Conservation (phyloP, 345 rosid genomes). For the Lepidium sativum region DNA sequence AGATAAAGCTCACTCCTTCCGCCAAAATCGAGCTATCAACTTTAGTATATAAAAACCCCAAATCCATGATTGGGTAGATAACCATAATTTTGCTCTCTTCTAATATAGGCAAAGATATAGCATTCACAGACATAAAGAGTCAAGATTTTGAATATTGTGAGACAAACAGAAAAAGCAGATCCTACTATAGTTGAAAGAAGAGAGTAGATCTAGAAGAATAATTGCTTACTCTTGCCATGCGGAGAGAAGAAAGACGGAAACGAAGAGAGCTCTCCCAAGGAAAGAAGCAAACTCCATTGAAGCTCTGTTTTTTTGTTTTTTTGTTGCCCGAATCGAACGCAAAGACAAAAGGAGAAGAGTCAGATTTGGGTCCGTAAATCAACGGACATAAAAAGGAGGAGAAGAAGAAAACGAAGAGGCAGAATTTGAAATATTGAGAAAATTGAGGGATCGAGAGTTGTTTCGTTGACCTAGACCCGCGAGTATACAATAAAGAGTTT, state of each 20-base stretch:
- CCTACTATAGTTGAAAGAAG: neutral
- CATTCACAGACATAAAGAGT: neutral
- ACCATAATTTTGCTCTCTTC: neutral
- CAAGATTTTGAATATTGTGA: neutral
- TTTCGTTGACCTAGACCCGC: neutral
- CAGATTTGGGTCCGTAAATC: constrained; percentile 19
- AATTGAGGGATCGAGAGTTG: neutral
- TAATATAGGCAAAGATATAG: neutral
- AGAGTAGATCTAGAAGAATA: constrained; percentile 22
- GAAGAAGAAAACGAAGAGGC: neutral
- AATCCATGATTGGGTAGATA: neutral
- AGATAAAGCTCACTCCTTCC: neutral
- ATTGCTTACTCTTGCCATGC: constrained; percentile 64
- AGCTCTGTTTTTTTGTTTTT: neutral
- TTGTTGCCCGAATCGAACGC: neutral
- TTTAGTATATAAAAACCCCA: neutral
- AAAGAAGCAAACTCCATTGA: constrained; percentile 39
- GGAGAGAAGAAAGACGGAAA: constrained; percentile 58
- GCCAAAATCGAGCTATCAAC: neutral
- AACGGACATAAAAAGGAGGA: neutral
- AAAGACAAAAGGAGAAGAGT: neutral
- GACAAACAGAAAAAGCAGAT: neutral
- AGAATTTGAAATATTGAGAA: constrained; percentile 3
- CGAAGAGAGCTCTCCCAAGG: constrained; percentile 60
- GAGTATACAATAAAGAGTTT: neutral